Conservation (phyloP, 139 green algal species). For the Chlamydomonas applanata region DNA sequence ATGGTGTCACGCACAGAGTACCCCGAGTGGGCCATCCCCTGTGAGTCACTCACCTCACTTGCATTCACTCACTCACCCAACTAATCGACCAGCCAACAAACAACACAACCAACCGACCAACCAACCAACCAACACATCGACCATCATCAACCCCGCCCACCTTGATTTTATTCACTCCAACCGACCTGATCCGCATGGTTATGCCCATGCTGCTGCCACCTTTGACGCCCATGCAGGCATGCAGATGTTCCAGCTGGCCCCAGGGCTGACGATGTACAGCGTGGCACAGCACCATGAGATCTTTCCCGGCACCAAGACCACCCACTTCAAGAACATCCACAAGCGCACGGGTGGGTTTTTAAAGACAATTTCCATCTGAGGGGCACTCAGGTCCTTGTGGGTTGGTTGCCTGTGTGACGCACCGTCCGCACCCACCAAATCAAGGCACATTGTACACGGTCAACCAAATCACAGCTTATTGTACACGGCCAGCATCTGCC, state of each 20-base stretch:
- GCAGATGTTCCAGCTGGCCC: background rate
- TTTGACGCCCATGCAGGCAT: background rate
- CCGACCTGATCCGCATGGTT: background rate
- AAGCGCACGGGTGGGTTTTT: slow-evolving; percentile 26
- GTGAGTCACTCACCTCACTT: slow-evolving; percentile 23
- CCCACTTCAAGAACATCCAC: slow-evolving; percentile 65
- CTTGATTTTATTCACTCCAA: background rate
- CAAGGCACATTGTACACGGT: too few relatives aligned
- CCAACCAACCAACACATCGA: background rate
- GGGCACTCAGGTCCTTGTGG: too few relatives aligned
- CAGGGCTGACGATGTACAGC: slow-evolving; percentile 10
- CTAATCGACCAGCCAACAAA: too few relatives aligned
- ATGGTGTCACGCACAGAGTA: slow-evolving; percentile 62
- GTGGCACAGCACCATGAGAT: slow-evolving; percentile 47
- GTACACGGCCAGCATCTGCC: too few relatives aligned
- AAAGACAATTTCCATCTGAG: too few relatives aligned
- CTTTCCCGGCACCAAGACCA: slow-evolving; percentile 57
- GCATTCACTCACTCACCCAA: too few relatives aligned
- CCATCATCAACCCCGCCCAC: background rate
- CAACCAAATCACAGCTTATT: too few relatives aligned
- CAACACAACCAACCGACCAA: too few relatives aligned
- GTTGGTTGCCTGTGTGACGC: too few relatives aligned
- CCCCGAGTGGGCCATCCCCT: slow-evolving; percentile 54
- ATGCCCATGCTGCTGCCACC: background rate
- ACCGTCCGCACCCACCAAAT: too few relatives aligned